A percentile compares a stretch with the other conserved stretches of the same genome.
Evolutionary conservation across 106 monocot species (phyloP).

Genomic region (Chionographis japonica): DNA sequence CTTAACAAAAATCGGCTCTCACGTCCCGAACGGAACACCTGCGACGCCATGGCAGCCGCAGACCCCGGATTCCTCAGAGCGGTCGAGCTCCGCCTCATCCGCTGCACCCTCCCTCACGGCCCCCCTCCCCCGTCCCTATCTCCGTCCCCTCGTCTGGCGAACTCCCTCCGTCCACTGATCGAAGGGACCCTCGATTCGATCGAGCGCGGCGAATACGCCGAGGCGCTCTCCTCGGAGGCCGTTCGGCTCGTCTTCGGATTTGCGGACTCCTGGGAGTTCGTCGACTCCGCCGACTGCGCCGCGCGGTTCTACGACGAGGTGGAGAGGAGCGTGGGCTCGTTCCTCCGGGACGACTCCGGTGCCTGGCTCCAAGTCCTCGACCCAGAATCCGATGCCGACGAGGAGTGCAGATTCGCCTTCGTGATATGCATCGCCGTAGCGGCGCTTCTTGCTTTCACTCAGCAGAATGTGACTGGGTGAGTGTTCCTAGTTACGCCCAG

Average conservation of each 20-base stretch:
- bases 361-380: constrained; percentile 45
- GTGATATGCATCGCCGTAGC: constrained; percentile 74
- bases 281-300: constrained; percentile 38
- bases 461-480: constrained; percentile 88
- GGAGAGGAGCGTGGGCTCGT: constrained; percentile 38
- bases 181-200: constrained; percentile 45
- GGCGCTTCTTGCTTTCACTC: constrained; percentile 68
- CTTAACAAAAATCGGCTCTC: too few relatives aligned
- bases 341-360: constrained; percentile 32
- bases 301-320: constrained; percentile 55
- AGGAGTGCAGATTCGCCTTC: constrained; percentile 35
- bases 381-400: constrained; percentile 4
- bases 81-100: constrained; percentile 91
- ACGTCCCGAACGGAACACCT: not conserved
- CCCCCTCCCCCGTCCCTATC: constrained; percentile 9
- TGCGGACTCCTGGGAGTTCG: constrained; percentile 40
- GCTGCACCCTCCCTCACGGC: constrained; percentile 49
- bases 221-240: constrained; percentile 47
- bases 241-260: constrained; percentile 36
- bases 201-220: constrained; percentile 61
- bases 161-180: constrained; percentile 19
- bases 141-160: not conserved
- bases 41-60: not conserved
- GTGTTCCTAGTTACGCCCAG: constrained; percentile 1
- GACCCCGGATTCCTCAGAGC: constrained; percentile 24